phyloP scores from a whole-genome alignment of 2,329 filamentous ascomycete genomes.

The Hypoxylon sp. region DNA sequence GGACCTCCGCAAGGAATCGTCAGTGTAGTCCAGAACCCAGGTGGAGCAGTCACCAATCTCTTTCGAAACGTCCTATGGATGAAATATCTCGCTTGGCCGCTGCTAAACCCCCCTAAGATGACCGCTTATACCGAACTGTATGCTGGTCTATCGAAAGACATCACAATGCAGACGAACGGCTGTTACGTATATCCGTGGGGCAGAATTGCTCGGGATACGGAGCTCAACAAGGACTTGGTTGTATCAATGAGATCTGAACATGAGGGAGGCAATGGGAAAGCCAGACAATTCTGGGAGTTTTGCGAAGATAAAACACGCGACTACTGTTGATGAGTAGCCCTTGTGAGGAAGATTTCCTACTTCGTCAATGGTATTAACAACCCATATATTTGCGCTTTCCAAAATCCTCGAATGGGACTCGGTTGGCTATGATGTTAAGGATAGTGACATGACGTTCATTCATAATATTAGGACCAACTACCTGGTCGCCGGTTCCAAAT shows the following conservation, averaged over 20 bases:
- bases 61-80: slow-evolving; percentile 44
- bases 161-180: slow-evolving; percentile 11
- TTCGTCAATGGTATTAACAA: no score
- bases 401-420: no score
- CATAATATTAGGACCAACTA: no score
- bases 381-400: neutral
- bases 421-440: no score
- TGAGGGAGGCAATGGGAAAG: slow-evolving; percentile 32
- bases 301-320: slow-evolving; percentile 10
- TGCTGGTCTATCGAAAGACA: slow-evolving; percentile 36
- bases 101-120: slow-evolving; percentile 38
- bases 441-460: no score
- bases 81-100: slow-evolving; percentile 33
- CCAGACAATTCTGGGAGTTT: slow-evolving; percentile 37
- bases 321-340: neutral
- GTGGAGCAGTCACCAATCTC: slow-evolving; percentile 41
- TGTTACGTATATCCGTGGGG: slow-evolving; percentile 23
- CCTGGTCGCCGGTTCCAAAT: no score
- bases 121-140: slow-evolving; percentile 40
- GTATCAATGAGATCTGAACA: slow-evolving; percentile 17
- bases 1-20: slow-evolving; percentile 21
- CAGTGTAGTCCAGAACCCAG: slow-evolving; percentile 42
- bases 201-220: slow-evolving; percentile 2
- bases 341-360: neutral
- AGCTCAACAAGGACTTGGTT: slow-evolving; percentile 29